A percentile compares a stretch with the other conserved stretches of the same genome.
These are phyloP conservation scores for Diospyros kaki DNA, from an alignment of 148 eudicot genomes.

Conservation along the genomic window DNA sequence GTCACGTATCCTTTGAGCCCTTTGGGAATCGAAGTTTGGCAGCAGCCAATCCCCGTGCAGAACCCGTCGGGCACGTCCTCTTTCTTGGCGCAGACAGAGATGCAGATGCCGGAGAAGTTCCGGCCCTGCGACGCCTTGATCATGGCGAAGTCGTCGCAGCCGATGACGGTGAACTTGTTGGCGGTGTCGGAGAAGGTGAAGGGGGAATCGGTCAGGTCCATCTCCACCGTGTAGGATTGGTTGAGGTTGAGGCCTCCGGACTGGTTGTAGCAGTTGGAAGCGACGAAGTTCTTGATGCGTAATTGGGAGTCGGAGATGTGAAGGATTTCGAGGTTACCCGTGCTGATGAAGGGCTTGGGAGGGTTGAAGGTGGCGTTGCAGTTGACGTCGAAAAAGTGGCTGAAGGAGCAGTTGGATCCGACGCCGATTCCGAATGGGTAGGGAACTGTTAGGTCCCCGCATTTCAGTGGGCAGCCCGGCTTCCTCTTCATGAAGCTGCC, in stretches of 20 bases:
- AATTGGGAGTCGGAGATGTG: conserved; percentile 8
- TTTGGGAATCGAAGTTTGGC: conserved; percentile 39
- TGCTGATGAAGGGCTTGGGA: conserved; percentile 1
- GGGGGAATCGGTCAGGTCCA: conserved; percentile 13
- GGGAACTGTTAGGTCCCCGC: conserved; percentile 41
- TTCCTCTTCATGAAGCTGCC: conserved; percentile 14
- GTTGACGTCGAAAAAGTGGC: conserved; percentile 18
- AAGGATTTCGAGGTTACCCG: conserved; percentile 11
- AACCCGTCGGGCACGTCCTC: conserved; percentile 28
- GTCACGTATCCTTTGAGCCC: conserved; percentile 16
- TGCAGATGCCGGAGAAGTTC: conserved; percentile 31
- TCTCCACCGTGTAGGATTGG: background rate
- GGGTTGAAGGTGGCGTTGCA: conserved; percentile 26
- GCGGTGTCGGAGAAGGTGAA: conserved; percentile 28
- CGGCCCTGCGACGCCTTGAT: background rate
- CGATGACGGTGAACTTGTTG: conserved; percentile 19
- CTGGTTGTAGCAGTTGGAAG: conserved; percentile 19
- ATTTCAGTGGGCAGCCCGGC: too few species aligned
- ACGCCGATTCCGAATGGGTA: conserved; percentile 42
- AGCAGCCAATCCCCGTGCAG: conserved; percentile 51
- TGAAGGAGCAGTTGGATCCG: conserved; percentile 23
- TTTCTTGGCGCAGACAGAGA: conserved; percentile 19
- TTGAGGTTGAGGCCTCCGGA: background rate
- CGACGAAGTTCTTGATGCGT: conserved; percentile 18
- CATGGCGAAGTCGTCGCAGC: conserved; percentile 41